Percentiles rank a stretch among this genome's conserved stretches.
Conservation (phyloP, 768 basidiomycete genomes). For the Saitozyma podzolica region DNA sequence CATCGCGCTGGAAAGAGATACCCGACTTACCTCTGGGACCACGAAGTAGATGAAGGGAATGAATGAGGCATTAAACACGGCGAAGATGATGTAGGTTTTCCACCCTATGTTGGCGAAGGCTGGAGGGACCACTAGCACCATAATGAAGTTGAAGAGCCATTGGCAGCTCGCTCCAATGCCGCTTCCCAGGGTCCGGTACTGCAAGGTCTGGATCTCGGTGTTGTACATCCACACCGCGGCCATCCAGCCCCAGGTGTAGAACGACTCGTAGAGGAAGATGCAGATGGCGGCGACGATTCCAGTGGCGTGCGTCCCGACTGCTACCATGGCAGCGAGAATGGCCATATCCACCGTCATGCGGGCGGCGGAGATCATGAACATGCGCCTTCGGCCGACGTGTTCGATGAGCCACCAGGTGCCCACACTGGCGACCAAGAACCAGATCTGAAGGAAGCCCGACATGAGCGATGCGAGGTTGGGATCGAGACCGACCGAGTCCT, state of each 20-base stretch:
- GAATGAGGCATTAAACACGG: background rate
- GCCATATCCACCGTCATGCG: slow-evolving; percentile 9
- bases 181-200: background rate
- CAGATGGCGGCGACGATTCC: slow-evolving; percentile 6
- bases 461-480: slow-evolving; percentile 3
- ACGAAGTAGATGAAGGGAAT: slow-evolving; percentile 4
- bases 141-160: slow-evolving; percentile 4
- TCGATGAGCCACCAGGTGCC: slow-evolving; percentile 9
- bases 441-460: slow-evolving; percentile 9
- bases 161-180: background rate
- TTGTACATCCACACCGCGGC: slow-evolving; percentile 1
- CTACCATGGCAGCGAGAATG: slow-evolving; percentile 6
- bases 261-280: background rate
- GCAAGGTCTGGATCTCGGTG: slow-evolving; percentile 3
- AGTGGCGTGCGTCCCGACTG: slow-evolving; percentile 1
- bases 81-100: slow-evolving; percentile 4
- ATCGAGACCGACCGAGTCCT: slow-evolving; percentile 5
- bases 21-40: slow-evolving; percentile 1
- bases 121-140: background rate
- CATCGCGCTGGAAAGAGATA: background rate
- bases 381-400: background rate
- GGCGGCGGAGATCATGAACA: slow-evolving; percentile 5
- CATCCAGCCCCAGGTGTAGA: slow-evolving; percentile 3
- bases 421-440: slow-evolving; percentile 7
- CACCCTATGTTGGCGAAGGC: background rate